These are phyloP conservation scores for Liquidambar formosana DNA, from an alignment of 164 flowering plant species.

Conservation along the genomic window DNA sequence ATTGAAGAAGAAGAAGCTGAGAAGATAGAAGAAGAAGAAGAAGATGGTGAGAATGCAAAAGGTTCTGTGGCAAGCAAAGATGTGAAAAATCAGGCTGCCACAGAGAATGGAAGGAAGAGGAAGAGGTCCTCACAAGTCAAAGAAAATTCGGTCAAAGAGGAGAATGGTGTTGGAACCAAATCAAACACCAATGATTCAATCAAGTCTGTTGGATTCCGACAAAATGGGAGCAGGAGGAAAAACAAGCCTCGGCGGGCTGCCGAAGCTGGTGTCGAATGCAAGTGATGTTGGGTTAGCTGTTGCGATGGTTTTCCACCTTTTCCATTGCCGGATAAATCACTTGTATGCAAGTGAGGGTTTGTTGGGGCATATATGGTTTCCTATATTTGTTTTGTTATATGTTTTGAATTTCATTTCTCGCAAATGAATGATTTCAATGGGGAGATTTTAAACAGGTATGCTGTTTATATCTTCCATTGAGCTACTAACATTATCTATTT, in stretches of 20 bases:
- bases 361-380: constrained; percentile 16
- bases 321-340: constrained; percentile 2
- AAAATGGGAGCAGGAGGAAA: constrained; percentile 68
- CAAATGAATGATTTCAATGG: constrained; percentile 23
- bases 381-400: constrained; percentile 20
- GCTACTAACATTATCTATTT: constrained; percentile 14
- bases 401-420: constrained; percentile 12
- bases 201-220: constrained; percentile 65
- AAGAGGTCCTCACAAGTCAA: constrained; percentile 42
- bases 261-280: constrained; percentile 79
- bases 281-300: constrained; percentile 32
- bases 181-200: constrained; percentile 35
- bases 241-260: constrained; percentile 85
- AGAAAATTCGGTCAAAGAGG: constrained; percentile 53
- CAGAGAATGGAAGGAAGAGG: constrained; percentile 62
- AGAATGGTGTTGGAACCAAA: constrained; percentile 45
- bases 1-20: constrained; percentile 59
- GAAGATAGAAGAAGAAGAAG: constrained; percentile 44
- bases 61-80: constrained; percentile 31
- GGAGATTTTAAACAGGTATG: constrained; percentile 20
- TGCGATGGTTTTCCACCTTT: constrained; percentile 8
- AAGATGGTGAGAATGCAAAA: constrained; percentile 42
- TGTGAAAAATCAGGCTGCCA: constrained; percentile 21
- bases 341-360: constrained; percentile 11
- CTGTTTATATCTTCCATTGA: constrained; percentile 18